Conservation (phyloP, 2,329 filamentous ascomycete genomes). For the Trichophyton mentagrophytes region DNA sequence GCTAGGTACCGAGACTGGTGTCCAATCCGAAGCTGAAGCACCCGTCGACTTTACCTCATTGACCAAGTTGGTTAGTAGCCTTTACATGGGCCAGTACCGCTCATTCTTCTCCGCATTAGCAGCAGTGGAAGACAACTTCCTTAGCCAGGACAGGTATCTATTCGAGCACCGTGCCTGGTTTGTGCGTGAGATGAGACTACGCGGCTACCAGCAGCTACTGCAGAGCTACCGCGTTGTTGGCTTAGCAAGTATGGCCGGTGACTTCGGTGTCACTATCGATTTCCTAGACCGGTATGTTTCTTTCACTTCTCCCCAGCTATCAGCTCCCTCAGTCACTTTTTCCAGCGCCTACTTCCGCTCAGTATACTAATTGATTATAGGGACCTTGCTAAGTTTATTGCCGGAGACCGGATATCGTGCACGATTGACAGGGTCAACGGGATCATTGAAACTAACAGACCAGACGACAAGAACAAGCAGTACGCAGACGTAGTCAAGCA, state of each 20-base stretch:
- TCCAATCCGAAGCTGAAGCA: conserved; percentile 61
- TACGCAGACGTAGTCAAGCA: conserved; percentile 97
- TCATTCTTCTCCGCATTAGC: conserved; percentile 84
- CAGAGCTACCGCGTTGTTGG: conserved; percentile 96
- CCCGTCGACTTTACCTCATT: conserved; percentile 82
- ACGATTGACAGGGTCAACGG: conserved; percentile 95
- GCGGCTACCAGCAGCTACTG: conserved; percentile 90
- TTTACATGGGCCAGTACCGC: conserved; percentile 91
- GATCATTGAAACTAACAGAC: conserved; percentile 94
- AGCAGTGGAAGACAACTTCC: conserved; percentile 82
- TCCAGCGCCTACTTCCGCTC: conserved; percentile 12
- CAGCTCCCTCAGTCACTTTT: too few relatives aligned
- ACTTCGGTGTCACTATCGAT: conserved; percentile 93
- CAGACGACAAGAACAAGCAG: conserved; percentile 99
- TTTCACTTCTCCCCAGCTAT: conserved; percentile 3
- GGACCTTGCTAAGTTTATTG: conserved; percentile 94
- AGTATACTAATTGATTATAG: conserved; percentile 33
- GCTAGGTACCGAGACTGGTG: conserved; percentile 53
- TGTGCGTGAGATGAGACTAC: conserved; percentile 93
- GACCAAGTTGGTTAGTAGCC: conserved; percentile 72
- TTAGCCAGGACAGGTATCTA: conserved; percentile 87
- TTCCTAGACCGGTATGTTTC: conserved; percentile 70
- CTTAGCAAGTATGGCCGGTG: conserved; percentile 91
- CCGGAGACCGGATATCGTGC: conserved; percentile 83
- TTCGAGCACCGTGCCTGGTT: conserved; percentile 96